Evolutionary conservation across 2,329 filamentous ascomycete species (phyloP).

Genomic region (Arthrobotrys pseudoclavata): DNA sequence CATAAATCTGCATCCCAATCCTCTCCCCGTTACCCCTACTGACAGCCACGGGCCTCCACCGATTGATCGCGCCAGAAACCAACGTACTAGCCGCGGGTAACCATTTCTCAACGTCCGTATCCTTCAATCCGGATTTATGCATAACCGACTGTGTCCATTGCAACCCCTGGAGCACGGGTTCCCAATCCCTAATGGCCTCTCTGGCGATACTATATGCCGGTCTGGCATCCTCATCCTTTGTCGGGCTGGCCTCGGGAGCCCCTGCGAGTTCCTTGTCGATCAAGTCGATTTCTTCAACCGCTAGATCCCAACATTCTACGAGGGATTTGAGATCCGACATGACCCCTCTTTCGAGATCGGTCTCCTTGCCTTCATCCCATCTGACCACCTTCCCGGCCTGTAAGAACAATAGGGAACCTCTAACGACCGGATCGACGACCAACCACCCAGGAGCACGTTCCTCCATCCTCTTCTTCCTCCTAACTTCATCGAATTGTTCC

Average conservation of each 20-base stretch:
- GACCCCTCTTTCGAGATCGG: background rate
- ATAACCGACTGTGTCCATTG: conserved; percentile 51
- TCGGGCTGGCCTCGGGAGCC: background rate
- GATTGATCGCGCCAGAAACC: conserved; percentile 20
- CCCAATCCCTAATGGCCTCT: conserved; percentile 46
- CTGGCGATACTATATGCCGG: conserved; percentile 42
- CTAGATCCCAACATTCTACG: conserved; percentile 39
- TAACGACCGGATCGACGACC: conserved; percentile 38
- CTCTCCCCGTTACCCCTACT: conserved; percentile 12
- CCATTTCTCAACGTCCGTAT: conserved; percentile 34
- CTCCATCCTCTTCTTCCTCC: conserved; percentile 5
- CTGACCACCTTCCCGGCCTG: conserved; percentile 38
- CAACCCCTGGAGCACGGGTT: conserved; percentile 42
- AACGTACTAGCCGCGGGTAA: conserved; percentile 32
- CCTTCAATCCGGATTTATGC: conserved; percentile 27
- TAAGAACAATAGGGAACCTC: conserved; percentile 46
- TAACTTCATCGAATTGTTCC: conserved; percentile 35
- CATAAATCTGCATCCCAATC: conserved; percentile 51
- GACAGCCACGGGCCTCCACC: conserved; percentile 37
- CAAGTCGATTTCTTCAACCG: conserved; percentile 8
- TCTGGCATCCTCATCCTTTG: background rate
- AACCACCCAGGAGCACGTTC: conserved; percentile 44
- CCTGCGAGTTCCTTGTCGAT: conserved; percentile 16
- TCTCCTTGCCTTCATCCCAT: conserved; percentile 45
- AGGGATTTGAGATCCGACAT: conserved; percentile 30